Conservation (phyloP, 805 yeast species). For the Lachancea quebecensis region DNA sequence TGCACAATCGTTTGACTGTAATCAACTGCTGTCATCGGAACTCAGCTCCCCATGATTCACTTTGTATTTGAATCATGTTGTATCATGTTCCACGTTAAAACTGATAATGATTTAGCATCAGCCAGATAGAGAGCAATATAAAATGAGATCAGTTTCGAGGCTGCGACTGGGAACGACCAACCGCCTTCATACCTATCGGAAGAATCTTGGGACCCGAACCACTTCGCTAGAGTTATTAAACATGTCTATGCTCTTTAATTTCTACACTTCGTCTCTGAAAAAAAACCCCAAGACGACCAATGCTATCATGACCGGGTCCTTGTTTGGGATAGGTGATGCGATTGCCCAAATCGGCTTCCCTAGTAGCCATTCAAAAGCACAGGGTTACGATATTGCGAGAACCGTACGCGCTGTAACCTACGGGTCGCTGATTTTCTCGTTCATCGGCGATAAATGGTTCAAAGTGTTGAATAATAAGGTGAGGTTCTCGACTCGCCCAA, state of each 20-base stretch:
- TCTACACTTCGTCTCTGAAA: conserved; percentile 26
- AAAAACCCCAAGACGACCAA: conserved; percentile 48
- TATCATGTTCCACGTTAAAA: too few relatives aligned
- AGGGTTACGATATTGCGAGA: conserved; percentile 45
- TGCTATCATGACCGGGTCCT: conserved; percentile 47
- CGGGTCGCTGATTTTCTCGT: conserved; percentile 71
- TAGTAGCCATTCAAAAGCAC: background rate
- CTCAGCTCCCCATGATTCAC: too few relatives aligned
- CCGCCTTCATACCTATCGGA: too few relatives aligned
- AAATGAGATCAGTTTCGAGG: too few relatives aligned
- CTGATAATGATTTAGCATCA: too few relatives aligned
- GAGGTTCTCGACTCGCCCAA: conserved; percentile 31
- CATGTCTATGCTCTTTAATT: conserved; percentile 15
- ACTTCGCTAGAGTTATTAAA: background rate
- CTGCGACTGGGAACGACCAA: too few relatives aligned
- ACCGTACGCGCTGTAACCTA: conserved; percentile 59
- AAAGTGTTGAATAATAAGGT: conserved; percentile 39
- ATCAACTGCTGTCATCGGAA: too few relatives aligned
- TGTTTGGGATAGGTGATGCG: conserved; percentile 70
- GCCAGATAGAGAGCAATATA: too few relatives aligned
- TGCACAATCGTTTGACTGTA: too few relatives aligned
- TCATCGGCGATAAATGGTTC: conserved; percentile 71
- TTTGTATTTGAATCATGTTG: too few relatives aligned
- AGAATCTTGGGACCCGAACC: too few relatives aligned
- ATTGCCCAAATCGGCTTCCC: conserved; percentile 58